Evolutionary conservation across 306 rosid genomes (phyloP).

Genomic region (Sophora flavescens): DNA sequence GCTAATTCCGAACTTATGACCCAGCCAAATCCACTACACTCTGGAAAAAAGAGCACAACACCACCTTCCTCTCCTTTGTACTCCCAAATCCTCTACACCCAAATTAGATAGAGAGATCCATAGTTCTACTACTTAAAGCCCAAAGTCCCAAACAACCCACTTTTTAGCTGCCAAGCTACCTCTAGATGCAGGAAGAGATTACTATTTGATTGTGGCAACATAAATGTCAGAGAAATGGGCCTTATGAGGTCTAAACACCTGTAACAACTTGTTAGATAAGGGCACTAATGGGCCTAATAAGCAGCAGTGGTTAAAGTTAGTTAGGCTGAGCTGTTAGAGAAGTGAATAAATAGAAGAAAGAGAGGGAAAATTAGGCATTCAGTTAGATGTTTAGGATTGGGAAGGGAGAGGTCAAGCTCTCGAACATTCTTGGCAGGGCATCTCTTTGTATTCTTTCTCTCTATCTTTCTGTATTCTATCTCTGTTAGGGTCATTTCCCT

Average conservation of each 20-base stretch:
- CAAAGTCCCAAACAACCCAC: neutral
- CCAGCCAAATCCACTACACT: constrained; percentile 6
- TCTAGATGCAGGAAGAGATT: neutral
- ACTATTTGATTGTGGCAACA: neutral
- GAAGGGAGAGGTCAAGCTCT: too few species aligned
- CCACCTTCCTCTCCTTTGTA: neutral
- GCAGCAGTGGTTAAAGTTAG: too few species aligned
- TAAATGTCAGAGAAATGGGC: neutral
- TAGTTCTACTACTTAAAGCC: neutral
- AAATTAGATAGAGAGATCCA: neutral
- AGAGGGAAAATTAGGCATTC: too few species aligned
- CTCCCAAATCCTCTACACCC: neutral
- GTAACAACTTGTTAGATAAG: constrained; percentile 1
- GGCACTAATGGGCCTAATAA: too few species aligned
- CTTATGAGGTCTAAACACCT: neutral
- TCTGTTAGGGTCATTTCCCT: too few species aligned
- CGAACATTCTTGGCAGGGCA: too few species aligned
- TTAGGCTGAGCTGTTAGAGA: too few species aligned
- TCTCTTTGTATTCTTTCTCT: too few species aligned
- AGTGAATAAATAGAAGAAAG: too few species aligned
- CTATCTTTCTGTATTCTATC: too few species aligned
- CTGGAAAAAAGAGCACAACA: neutral
- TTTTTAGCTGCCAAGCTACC: neutral
- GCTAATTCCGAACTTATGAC: neutral
- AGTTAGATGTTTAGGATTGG: too few species aligned